A percentile compares a stretch with the other conserved stretches of the same genome.
These are phyloP conservation scores for Hymenoscyphus fraxineus DNA, from an alignment of 2,329 filamentous ascomycete genomes.

Conservation along the genomic window DNA sequence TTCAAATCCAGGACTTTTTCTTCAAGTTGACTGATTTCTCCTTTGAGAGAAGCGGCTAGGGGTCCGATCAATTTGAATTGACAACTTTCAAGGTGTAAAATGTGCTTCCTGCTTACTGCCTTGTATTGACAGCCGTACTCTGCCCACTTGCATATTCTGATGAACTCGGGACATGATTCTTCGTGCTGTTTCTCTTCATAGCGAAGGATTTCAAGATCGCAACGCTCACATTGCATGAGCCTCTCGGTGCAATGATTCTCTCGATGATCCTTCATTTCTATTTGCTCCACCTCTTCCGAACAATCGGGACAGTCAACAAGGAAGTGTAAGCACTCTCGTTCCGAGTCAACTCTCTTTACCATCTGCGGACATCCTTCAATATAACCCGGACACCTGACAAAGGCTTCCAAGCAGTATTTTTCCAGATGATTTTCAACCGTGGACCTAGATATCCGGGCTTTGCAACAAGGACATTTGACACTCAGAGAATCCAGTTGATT, in stretches of 20 bases:
- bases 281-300: conserved; percentile 42
- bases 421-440: conserved; percentile 54
- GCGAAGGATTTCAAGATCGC: conserved; percentile 27
- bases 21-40: conserved; percentile 38
- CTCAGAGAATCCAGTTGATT: conserved; percentile 59
- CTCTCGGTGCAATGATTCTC: conserved; percentile 44
- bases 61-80: conserved; percentile 51
- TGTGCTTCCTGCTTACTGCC: conserved; percentile 40
- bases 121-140: conserved; percentile 47
- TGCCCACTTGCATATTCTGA: conserved; percentile 45
- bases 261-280: conserved; percentile 46
- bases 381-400: conserved; percentile 49
- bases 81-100: conserved; percentile 47
- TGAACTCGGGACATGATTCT: conserved; percentile 43
- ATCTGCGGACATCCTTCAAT: conserved; percentile 46
- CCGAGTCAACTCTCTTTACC: conserved; percentile 48
- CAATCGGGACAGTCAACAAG: conserved; percentile 52
- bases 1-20: conserved; percentile 45
- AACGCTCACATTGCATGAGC: conserved; percentile 27
- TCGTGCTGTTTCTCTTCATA: conserved; percentile 33
- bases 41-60: conserved; percentile 45
- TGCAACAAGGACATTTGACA: conserved; percentile 59
- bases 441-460: conserved; percentile 48
- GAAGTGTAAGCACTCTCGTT: conserved; percentile 53
- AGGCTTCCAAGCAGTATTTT: conserved; percentile 52